Evolutionary conservation across 768 basidiomycete species (phyloP).

Genomic region (Russula lepida): DNA sequence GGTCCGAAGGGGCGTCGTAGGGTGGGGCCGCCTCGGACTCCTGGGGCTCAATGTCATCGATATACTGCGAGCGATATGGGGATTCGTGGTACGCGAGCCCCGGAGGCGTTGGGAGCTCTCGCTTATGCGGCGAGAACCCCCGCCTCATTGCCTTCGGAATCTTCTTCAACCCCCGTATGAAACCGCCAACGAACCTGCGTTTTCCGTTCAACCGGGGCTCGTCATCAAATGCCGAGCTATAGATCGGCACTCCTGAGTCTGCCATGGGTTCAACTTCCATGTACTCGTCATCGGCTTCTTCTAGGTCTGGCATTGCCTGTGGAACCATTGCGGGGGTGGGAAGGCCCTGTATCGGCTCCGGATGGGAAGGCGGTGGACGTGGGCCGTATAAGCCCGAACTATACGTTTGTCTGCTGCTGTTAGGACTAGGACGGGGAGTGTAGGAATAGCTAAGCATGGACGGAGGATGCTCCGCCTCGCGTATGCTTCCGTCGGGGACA

Average conservation of each 20-base stretch:
- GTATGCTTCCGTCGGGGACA: not conserved
- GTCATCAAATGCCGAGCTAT: slow-evolving; percentile 5
- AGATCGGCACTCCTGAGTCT: not conserved
- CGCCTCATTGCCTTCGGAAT: slow-evolving; percentile 16
- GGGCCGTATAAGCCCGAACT: slow-evolving; percentile 11
- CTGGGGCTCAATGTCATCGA: not conserved
- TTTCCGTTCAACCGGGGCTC: not conserved
- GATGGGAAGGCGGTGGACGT: slow-evolving; percentile 8
- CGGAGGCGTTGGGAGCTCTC: not conserved
- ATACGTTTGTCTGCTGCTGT: slow-evolving; percentile 7
- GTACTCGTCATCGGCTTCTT: slow-evolving; percentile 11
- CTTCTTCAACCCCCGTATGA: slow-evolving; percentile 12
- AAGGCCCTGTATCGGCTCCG: slow-evolving; percentile 3
- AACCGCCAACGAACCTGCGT: slow-evolving; percentile 19
- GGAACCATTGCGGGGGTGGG: not conserved
- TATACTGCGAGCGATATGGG: not conserved
- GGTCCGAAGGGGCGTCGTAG: slow-evolving; percentile 5
- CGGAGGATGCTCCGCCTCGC: slow-evolving; percentile 5
- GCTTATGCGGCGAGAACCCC: slow-evolving; percentile 5
- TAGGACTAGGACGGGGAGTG: slow-evolving; percentile 13
- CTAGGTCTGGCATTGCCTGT: slow-evolving; percentile 1
- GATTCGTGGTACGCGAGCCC: not conserved
- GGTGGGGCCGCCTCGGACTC: slow-evolving; percentile 9
- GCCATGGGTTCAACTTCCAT: slow-evolving; percentile 14
- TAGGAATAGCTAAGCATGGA: not conserved